Evolutionary conservation across 2,329 filamentous ascomycete species (phyloP).

Genomic region (Spiromastix sp.): DNA sequence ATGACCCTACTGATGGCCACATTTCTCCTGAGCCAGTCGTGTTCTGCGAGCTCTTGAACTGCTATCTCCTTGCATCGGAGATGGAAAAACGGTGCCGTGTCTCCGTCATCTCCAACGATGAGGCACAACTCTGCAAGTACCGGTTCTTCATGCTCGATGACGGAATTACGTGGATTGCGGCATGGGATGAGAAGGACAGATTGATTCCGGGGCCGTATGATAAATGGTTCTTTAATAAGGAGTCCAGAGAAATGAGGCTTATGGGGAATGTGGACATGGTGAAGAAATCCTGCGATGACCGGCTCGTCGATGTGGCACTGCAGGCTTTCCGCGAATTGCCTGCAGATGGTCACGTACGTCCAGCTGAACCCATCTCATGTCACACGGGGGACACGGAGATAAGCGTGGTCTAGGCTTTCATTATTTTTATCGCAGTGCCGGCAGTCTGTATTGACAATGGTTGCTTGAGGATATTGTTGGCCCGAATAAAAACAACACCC

Average conservation of each 20-base stretch:
- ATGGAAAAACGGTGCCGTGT: conserved; percentile 36
- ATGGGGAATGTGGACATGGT: conserved; percentile 7
- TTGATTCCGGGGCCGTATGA: conserved; percentile 42
- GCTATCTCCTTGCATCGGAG: conserved; percentile 38
- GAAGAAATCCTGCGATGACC: no score
- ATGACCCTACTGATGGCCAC: conserved; percentile 19
- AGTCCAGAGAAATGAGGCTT: conserved; percentile 26
- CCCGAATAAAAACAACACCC: no score
- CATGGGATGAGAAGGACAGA: conserved; percentile 39
- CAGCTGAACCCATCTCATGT: no score
- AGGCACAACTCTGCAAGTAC: conserved; percentile 11
- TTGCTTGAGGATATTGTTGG: no score
- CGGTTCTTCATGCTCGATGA: conserved; percentile 42
- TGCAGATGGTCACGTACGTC: no score
- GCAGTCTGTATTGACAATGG: no score
- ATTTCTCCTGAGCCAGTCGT: conserved; percentile 29
- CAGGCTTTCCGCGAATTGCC: no score
- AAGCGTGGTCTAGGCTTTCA: no score
- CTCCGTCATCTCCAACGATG: background rate
- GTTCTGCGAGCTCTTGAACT: conserved; percentile 40
- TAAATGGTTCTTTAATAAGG: conserved; percentile 37
- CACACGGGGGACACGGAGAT: no score
- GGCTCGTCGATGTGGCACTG: no score
- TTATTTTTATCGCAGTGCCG: no score
- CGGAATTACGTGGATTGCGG: conserved; percentile 39